A percentile compares a stretch with the other conserved stretches of the same genome.
Evolutionary conservation across 75 land plant genomes (phyloP).

Genomic region (Gnetum montanum): DNA sequence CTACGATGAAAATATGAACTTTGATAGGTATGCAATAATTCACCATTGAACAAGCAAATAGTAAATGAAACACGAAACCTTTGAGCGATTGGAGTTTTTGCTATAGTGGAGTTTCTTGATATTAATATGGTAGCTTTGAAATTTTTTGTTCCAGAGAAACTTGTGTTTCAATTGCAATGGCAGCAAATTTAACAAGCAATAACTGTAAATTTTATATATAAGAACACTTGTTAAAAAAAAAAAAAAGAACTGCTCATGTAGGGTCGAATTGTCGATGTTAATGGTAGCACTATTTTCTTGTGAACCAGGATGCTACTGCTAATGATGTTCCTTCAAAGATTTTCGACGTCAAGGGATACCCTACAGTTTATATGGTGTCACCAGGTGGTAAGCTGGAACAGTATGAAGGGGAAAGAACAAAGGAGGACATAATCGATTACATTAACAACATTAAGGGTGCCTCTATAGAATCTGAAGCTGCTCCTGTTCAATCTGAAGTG

Average conservation of each 20-base stretch:
- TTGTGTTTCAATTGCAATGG: too few relatives aligned
- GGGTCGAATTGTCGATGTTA: background rate
- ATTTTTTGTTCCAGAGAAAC: too few relatives aligned
- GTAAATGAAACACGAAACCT: background rate
- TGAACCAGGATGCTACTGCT: slow-evolving; percentile 84
- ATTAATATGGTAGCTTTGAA: too few relatives aligned
- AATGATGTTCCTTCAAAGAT: slow-evolving; percentile 48
- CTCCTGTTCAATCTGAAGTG: slow-evolving; percentile 3
- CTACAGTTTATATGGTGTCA: slow-evolving; percentile 65
- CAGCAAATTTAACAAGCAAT: too few relatives aligned
- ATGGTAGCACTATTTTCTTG: background rate
- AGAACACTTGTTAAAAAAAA: too few relatives aligned
- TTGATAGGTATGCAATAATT: too few relatives aligned
- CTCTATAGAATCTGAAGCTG: too few relatives aligned
- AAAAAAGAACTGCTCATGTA: too few relatives aligned
- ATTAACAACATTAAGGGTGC: slow-evolving; percentile 50
- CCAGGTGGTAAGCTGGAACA: slow-evolving; percentile 39
- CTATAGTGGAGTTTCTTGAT: background rate
- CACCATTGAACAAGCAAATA: too few relatives aligned
- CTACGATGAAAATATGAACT: too few relatives aligned
- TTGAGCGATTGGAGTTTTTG: background rate
- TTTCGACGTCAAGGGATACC: slow-evolving; percentile 73
- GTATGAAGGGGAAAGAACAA: slow-evolving; percentile 65
- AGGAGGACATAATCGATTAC: slow-evolving; percentile 59
- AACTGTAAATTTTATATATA: too few relatives aligned